Evolutionary conservation across 2,329 filamentous ascomycete species (phyloP).

Genomic region (Colletotrichum sp.): DNA sequence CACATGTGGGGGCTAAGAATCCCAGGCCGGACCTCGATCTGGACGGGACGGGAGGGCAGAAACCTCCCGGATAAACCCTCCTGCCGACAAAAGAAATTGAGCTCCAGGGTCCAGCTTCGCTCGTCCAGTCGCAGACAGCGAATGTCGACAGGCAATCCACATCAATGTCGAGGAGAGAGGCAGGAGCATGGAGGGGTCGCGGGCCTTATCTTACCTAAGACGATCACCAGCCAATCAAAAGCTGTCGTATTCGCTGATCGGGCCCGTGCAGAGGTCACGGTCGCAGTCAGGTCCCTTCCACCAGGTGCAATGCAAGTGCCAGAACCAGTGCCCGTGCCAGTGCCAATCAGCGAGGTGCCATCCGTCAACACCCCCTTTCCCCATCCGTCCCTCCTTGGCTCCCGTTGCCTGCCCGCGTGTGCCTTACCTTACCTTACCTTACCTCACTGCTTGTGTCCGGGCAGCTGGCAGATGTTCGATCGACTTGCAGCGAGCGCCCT

Average conservation of each 20-base stretch:
- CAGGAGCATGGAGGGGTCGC: neutral
- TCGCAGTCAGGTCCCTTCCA: neutral
- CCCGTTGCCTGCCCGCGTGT: neutral
- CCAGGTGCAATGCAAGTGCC: neutral
- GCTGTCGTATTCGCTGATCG: neutral
- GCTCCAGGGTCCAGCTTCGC: slow-evolving; percentile 6
- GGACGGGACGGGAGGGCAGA: neutral
- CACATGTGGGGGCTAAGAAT: neutral
- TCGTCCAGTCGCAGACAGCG: neutral
- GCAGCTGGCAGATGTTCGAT: neutral
- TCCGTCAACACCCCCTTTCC: neutral
- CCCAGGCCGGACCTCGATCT: neutral
- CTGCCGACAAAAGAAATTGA: slow-evolving; percentile 15
- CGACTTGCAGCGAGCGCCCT: neutral
- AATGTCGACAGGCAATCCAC: neutral
- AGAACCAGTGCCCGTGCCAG: neutral
- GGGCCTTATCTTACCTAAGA: slow-evolving; percentile 13
- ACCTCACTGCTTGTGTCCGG: too few species aligned
- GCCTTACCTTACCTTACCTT: neutral
- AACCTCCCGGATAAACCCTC: slow-evolving; percentile 6
- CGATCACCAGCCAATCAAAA: neutral
- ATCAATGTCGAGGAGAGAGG: neutral
- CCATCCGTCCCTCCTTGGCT: neutral
- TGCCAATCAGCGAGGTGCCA: neutral
- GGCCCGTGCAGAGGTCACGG: slow-evolving; percentile 1